Base-by-base conservation (phyloP, 2,329 filamentous ascomycete genomes). In the Tolypocladium cylindrosporum region DNA sequence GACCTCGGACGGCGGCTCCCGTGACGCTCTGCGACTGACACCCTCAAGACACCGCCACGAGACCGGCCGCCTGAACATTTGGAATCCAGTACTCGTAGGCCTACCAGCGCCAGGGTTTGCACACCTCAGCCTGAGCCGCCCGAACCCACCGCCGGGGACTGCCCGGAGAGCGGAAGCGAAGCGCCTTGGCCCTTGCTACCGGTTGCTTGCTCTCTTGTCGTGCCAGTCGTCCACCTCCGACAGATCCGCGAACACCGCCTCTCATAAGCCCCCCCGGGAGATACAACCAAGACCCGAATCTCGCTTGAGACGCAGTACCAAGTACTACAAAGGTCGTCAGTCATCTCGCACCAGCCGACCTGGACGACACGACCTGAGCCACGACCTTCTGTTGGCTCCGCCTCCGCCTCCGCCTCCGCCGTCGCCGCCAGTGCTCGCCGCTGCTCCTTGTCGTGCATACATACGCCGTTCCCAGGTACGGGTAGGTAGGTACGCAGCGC, bases 231-330 rank as follows among this genome's bases (percentile, higher is more conserved):
- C n/a, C 4, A 27, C n/a, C 36, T 55, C 58, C 52, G 58, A 57
- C 55, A 52, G 41, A 55, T 59, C 58, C 56, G 55, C 43, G 52
- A 53, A 13, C 54, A 39, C 54, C 43, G 24, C 42, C 57, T 34
- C 50, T 37, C 56, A 55, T 54, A 57, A 31, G 27, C 27, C 27
- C 27, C 27, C 27, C 27, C 27, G 27, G 52, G 52, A 27, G 13
- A 40, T 36, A 51, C 48, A 13, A 19, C 48, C 48, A 19, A 14
- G 34, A 21, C n/a, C 31, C 31, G 31, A 31, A 52, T 52, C 48
- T 52, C 48, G 48, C 48, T 52, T 52, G 48, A 8, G 31, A 36
- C 31, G 48, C 31, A 21, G 48, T 9, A 31, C 45, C 14, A 48
- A 14, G 45, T 48, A 48, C 24, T 48, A 52, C 48, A 36, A 11